Conservation (phyloP, 257 asterid species). For the Nicotiana benthamiana region DNA sequence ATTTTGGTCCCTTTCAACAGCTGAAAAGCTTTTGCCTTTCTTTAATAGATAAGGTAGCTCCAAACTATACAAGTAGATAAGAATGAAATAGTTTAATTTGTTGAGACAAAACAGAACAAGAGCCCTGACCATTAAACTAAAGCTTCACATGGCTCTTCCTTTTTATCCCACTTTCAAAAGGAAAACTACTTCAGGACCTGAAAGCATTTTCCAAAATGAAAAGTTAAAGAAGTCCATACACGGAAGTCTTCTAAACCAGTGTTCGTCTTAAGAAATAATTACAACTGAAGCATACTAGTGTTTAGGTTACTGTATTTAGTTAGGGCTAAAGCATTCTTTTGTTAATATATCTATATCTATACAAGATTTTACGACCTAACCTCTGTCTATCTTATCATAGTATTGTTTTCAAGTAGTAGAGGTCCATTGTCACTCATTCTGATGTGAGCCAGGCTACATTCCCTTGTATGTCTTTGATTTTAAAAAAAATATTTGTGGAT, state of each 20-base stretch:
- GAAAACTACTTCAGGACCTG: not conserved
- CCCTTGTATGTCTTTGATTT: not conserved
- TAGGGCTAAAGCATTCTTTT: not conserved
- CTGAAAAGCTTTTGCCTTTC: not conserved
- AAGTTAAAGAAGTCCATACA: not conserved
- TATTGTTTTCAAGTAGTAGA: not conserved
- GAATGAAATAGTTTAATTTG: not conserved
- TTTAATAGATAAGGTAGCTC: not conserved
- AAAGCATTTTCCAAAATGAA: not conserved
- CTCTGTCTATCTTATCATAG: not conserved
- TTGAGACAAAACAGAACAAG: not conserved
- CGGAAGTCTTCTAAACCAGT: not conserved
- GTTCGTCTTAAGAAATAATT: not conserved
- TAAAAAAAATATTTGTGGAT: not conserved
- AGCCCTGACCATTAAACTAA: not conserved
- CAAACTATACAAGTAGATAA: not conserved
- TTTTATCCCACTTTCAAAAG: not conserved
- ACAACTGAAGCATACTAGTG: not conserved
- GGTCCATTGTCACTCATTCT: not conserved
- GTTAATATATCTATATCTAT: not conserved
- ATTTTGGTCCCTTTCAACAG: conserved; percentile 2
- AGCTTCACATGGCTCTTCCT: not conserved
- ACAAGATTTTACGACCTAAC: not conserved
- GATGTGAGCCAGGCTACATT: conserved; percentile 2
- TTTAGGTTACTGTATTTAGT: not conserved